These are phyloP conservation scores for Spergularia marina DNA, from an alignment of 148 eudicot genomes.

Conservation along the genomic window DNA sequence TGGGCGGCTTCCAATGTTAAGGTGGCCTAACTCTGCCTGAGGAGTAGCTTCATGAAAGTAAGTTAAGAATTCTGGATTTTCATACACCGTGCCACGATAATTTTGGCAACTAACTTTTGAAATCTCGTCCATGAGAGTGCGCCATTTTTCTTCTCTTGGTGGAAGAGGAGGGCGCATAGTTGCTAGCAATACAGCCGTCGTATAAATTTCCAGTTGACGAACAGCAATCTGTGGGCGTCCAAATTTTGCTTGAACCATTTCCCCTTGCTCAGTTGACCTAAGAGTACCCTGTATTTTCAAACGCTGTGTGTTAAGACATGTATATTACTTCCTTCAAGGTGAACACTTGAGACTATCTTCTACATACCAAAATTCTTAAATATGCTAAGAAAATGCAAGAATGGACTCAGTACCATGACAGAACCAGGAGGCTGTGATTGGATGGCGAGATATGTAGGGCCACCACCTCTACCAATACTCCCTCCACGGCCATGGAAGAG, in stretches of 20 bases:
- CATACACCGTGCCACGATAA: constrained; percentile 71
- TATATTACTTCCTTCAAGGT: neutral
- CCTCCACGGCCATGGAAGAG: constrained; percentile 96
- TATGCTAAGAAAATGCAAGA: neutral
- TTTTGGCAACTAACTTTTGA: constrained; percentile 62
- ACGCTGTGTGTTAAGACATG: constrained; percentile 12
- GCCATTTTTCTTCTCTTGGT: constrained; percentile 83
- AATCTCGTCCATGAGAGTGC: constrained; percentile 75
- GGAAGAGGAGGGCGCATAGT: constrained; percentile 79
- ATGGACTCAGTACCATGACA: constrained; percentile 51
- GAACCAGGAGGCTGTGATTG: constrained; percentile 98
- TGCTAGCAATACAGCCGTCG: constrained; percentile 84
- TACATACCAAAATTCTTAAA: neutral
- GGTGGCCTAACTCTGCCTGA: constrained; percentile 76
- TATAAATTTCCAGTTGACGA: constrained; percentile 76
- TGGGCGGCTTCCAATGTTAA: constrained; percentile 93
- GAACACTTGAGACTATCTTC: neutral
- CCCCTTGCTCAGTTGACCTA: constrained; percentile 90
- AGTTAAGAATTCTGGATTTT: constrained; percentile 76
- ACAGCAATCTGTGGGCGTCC: constrained; percentile 80
- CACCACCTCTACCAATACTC: constrained; percentile 92
- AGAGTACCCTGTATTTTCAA: constrained; percentile 63
- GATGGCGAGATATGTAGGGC: constrained; percentile 90
- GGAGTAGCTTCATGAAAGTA: constrained; percentile 97
- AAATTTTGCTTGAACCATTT: constrained; percentile 95